Base-by-base conservation (phyloP, 441 rosid species). In the Croton laevigatus region DNA sequence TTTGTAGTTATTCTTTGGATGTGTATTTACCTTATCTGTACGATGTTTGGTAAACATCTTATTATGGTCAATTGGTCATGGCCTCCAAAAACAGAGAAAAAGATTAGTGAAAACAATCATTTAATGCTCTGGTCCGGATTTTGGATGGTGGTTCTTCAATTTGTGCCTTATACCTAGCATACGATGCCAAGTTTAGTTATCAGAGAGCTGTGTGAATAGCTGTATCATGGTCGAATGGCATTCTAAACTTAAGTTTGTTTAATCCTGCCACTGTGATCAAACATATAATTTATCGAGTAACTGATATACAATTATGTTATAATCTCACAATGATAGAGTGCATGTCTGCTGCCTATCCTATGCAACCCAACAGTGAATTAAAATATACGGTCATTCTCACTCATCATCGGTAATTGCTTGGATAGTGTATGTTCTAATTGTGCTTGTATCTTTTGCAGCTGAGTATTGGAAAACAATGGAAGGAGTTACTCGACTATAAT, bases 391-490 rank as follows among this genome's bases (percentile, higher is more conserved):
- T 40, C 32, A 38, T 17, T n/a, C 32, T n/a, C 13, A 8, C 27
- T n/a, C 23, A 36, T 23, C 37, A 61, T 61, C 8, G n/a, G 48
- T 0, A 16, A 40, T n/a, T 10, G n/a, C 6, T 37, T 16, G 19
- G 22, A 59, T 8, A 0, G 9, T 45, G 37, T 38, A 7, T 37
- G 19, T 37, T 38, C 65, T 62, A 36, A 20, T 20, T 6, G 13
- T 6, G 13, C 9, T 32, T 66, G 36, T 42, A 32, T 51, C 0
- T 66, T 46, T 61, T 69, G 74, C 85, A 94, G 97, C 42, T 86
- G 66, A 94, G 97, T 86, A 90, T 90, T 67, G 98, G 96, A 69
- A 88, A 80, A 70, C 97, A 94, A 70, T 91, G 96, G 98, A 94
- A 89, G 80, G 95, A 86, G 78, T 69, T 89, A 23, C 84, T 91